Evolutionary conservation across 805 yeast species (phyloP), one percentile per base, ranked within the genome.

Genomic region (Saccharomyces paradoxus): DNA sequence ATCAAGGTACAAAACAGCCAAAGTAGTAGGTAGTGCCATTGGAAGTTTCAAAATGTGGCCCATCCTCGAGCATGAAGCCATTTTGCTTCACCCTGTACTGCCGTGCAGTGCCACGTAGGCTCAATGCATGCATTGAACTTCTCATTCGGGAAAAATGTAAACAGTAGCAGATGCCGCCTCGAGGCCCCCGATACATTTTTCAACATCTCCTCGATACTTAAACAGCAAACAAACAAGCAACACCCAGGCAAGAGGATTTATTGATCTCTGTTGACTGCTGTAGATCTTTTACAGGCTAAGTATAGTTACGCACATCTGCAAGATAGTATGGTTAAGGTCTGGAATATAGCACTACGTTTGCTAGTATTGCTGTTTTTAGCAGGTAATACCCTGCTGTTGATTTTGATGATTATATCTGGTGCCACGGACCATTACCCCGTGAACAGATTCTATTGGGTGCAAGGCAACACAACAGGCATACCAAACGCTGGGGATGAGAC

Each of bases 371-470:
- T 69, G 13, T 68, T 70, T 48, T 55, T 69, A 28, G 66, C 71
- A 46, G 74, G 82, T 64, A 63, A 79, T 55, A 72, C 81, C 32
- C 62, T 81, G 56, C 63, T 80, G 50, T 71, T 84, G 55, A 65
- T 87, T 41, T 79, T 87, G 57, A 75, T 81, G 51, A 75, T 84
- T 17, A 76, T 86, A 56, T 82, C 89, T 1, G 91, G 92, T 52
- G 73, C 86, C 1, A 74, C 82, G 31, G 67, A 76, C 58, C 69
- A 74, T 58, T 79, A 70, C 74, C 89, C 91, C 28, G 75, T 86
- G 61, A 74, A 84, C 69, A 72, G 71, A 31, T 85, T 86, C 63
- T 87, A 83, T 71, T 84, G 89, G 89, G 65, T 87, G 41, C 74
- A 80, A 67, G 91, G 84, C 50, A 84, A 86, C 64, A 86, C 92